A percentile compares a stretch with the other conserved stretches of the same genome.
phyloP scores from a whole-genome alignment of 2,329 filamentous ascomycete species.

The Trichoderma afroharzianum region DNA sequence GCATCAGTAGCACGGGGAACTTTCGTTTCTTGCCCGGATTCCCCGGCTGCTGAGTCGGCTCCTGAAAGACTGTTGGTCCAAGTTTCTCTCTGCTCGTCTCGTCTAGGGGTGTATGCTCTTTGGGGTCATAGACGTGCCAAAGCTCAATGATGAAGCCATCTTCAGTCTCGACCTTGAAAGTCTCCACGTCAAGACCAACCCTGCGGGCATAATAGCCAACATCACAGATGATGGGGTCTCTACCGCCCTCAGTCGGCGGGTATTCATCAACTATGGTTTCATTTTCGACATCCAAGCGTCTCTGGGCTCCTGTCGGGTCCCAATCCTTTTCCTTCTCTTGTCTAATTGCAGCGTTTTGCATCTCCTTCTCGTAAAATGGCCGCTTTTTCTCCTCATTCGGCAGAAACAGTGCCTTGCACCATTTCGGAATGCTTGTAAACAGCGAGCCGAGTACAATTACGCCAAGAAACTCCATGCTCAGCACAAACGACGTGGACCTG shows the following conservation, averaged over 20 bases:
- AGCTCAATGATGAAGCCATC: conserved; percentile 88
- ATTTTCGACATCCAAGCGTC: conserved; percentile 39
- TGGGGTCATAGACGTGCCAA: conserved; percentile 86
- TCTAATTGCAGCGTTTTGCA: conserved; percentile 53
- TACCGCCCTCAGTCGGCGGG: conserved; percentile 72
- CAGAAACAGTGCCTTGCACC: conserved; percentile 50
- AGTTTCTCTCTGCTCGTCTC: conserved; percentile 47
- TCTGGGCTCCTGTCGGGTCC: conserved; percentile 43
- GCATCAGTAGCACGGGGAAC: conserved; percentile 83
- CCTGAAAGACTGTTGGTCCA: conserved; percentile 60
- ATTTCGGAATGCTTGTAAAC: conserved; percentile 59
- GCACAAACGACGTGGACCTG: conserved; percentile 64
- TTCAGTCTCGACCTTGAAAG: conserved; percentile 82
- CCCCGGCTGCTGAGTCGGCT: conserved; percentile 35
- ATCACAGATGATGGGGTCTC: conserved; percentile 74
- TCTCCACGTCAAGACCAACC: conserved; percentile 82
- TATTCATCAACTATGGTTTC: conserved; percentile 54
- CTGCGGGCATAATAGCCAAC: conserved; percentile 81
- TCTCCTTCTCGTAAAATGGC: conserved; percentile 72
- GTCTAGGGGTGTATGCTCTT: conserved; percentile 58
- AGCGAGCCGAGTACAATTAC: conserved; percentile 73
- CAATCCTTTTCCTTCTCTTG: conserved; percentile 60
- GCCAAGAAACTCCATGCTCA: conserved; percentile 74
- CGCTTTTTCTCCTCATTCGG: conserved; percentile 57
- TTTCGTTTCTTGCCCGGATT: conserved; percentile 48